phyloP scores from a whole-genome alignment of 768 basidiomycete species.

The Boletus edulis region DNA sequence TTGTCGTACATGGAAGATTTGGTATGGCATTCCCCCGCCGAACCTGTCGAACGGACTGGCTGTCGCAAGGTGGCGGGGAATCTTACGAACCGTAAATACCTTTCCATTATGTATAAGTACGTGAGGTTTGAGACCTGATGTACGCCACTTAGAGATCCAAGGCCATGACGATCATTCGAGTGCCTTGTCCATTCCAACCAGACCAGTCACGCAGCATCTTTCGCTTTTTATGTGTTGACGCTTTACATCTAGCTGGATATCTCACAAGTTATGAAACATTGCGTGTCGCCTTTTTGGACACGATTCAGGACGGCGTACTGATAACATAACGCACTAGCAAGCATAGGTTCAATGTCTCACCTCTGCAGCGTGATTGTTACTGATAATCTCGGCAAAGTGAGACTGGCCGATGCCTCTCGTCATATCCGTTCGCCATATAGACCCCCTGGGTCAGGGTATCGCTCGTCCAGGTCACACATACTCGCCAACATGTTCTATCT shows the following conservation, averaged over 20 bases:
- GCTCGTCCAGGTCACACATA: background rate
- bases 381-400: slow-evolving; percentile 6
- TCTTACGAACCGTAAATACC: slow-evolving; percentile 62
- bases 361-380: background rate
- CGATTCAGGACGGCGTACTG: background rate
- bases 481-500: slow-evolving; percentile 5
- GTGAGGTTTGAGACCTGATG: slow-evolving; percentile 19
- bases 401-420: background rate
- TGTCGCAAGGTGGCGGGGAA: slow-evolving; percentile 81
- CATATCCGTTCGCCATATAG: slow-evolving; percentile 1
- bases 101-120: background rate
- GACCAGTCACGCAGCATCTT: slow-evolving; percentile 43
- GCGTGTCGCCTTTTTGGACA: background rate
- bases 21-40: slow-evolving; percentile 77
- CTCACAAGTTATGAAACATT: background rate
- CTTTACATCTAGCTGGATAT: background rate
- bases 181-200: slow-evolving; percentile 71
- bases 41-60: slow-evolving; percentile 75
- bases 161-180: slow-evolving; percentile 52
- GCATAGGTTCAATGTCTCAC: slow-evolving; percentile 7
- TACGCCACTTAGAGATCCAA: slow-evolving; percentile 38
- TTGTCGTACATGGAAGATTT: slow-evolving; percentile 71
- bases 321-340: background rate
- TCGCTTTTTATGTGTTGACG: slow-evolving; percentile 11
- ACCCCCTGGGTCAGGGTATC: background rate